These are phyloP conservation scores for Saccharomyces pastorianus DNA, from an alignment of 1,139 yeast species.

Conservation along the genomic window DNA sequence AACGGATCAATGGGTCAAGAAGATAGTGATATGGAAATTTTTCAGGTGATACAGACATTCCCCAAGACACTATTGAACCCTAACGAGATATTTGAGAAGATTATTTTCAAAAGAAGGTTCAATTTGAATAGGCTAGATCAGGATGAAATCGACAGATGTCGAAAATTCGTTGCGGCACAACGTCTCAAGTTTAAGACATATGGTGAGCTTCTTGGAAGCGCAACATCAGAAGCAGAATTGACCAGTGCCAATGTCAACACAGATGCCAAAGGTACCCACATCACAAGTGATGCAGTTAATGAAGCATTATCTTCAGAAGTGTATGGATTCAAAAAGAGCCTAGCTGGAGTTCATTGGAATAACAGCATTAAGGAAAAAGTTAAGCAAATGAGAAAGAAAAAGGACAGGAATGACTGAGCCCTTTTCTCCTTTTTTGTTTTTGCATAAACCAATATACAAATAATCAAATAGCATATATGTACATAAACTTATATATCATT, in stretches of 20 bases:
- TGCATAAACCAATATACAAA: neutral
- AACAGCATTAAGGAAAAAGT: constrained; percentile 34
- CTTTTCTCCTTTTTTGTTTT: neutral
- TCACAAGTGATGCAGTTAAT: constrained; percentile 27
- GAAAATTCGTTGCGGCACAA: constrained; percentile 65
- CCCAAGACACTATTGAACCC: constrained; percentile 74
- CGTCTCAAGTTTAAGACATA: constrained; percentile 39
- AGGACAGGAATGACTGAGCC: constrained; percentile 8
- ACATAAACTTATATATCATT: neutral
- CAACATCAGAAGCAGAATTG: neutral
- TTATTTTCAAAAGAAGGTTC: constrained; percentile 62
- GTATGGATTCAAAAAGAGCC: constrained; percentile 34
- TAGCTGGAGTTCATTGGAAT: constrained; percentile 38
- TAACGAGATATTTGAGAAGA: constrained; percentile 56
- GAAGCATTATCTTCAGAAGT: constrained; percentile 33
- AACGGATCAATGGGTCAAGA: constrained; percentile 11
- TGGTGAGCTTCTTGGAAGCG: constrained; percentile 15
- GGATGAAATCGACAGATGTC: constrained; percentile 68
- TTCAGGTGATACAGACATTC: constrained; percentile 74
- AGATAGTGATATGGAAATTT: constrained; percentile 73
- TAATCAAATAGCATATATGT: neutral
- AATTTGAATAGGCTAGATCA: constrained; percentile 74
- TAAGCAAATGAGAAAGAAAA: constrained; percentile 29
- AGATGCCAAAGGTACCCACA: constrained; percentile 7
- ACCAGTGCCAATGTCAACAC: constrained; percentile 1